Base-by-base conservation (phyloP, 495 filamentous ascomycete species). In the Halenospora varia region DNA sequence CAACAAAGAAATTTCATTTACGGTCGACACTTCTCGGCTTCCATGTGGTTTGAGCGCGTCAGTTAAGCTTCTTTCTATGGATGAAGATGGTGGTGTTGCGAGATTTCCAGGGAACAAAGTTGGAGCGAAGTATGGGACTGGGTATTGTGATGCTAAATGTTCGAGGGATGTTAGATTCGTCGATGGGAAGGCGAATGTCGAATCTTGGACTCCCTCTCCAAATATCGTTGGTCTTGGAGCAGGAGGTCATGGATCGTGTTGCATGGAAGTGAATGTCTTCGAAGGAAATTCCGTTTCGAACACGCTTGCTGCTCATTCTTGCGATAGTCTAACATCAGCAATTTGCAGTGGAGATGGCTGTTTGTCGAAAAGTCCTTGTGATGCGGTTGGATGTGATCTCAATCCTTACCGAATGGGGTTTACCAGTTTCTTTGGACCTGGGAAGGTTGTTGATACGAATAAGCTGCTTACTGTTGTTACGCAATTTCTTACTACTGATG, bases 381-480 rank as follows among this genome's bases (percentile, higher is more conserved):
- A 91, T 66, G 81, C 87, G 60, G 83, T 83, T 65, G 85, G 86
- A 51, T 89, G 86, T 65, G 85, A 86, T 62, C 85, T 83, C 77
- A 88, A 88, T 78, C 71, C 78, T 23, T 88, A 78, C 77, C 76
- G 78, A 41, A 71, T 79, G 72, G 84, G 84, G 58, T 71, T 79
- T 66, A 71, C 64, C 26, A 64, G 55, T 53, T 88, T 84, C 76
- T 86, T 77, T 67, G 84, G 82, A 24, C 6, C 13, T 35, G 29
- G 29, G 6, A 4, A 35, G 13, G 13, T 13, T 13, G 29, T 35
- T 13, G 13, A 35, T 13, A 35, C 29, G 6, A 35, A 35, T 13
- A 4, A 35, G 13, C 29, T 13, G 13, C 13, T 35, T 35, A 35
- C 29, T 4, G 29, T 35, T 6, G 29, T 35, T 13, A 35, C 29